These are phyloP conservation scores for Kwoniella heveanensis DNA, from an alignment of 768 basidiomycete species.

Conservation along the genomic window DNA sequence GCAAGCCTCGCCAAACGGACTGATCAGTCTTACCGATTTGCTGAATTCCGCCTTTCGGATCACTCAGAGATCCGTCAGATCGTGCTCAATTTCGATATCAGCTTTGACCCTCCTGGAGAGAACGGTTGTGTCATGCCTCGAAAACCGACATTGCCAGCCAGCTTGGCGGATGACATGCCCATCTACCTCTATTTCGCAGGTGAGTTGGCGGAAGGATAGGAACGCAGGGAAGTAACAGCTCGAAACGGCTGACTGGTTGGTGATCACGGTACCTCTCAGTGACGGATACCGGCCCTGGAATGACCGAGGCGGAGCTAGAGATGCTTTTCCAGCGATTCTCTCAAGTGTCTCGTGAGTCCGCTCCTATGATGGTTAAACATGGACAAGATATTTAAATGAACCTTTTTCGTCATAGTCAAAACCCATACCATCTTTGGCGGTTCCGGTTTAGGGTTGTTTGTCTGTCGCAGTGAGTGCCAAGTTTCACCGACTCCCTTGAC, in stretches of 20 bases:
- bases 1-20: constrained; percentile 1
- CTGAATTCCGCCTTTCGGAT: too few species aligned
- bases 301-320: constrained; percentile 56
- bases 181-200: constrained; percentile 56
- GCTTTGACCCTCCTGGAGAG: constrained; percentile 50
- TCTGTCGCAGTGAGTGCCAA: constrained; percentile 55
- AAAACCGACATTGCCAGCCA: constrained; percentile 8
- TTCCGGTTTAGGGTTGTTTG: constrained; percentile 57
- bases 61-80: constrained; percentile 45
- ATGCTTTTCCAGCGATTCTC: constrained; percentile 58
- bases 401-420: constrained; percentile 25
- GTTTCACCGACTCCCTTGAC: neutral
- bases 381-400: neutral
- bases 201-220: constrained; percentile 1
- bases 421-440: constrained; percentile 54
- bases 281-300: constrained; percentile 57
- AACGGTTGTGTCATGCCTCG: constrained; percentile 49
- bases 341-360: constrained; percentile 51
- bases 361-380: too few species aligned
- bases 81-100: constrained; percentile 51
- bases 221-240: too few species aligned
- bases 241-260: too few species aligned
- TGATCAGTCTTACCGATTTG: too few species aligned
- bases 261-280: too few species aligned
- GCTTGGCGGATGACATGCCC: constrained; percentile 39